Evolutionary conservation across 352 stramenopile genomes (phyloP), one percentile per base, ranked within the genome.

Genomic region (Globisporangium megalacanthum): DNA sequence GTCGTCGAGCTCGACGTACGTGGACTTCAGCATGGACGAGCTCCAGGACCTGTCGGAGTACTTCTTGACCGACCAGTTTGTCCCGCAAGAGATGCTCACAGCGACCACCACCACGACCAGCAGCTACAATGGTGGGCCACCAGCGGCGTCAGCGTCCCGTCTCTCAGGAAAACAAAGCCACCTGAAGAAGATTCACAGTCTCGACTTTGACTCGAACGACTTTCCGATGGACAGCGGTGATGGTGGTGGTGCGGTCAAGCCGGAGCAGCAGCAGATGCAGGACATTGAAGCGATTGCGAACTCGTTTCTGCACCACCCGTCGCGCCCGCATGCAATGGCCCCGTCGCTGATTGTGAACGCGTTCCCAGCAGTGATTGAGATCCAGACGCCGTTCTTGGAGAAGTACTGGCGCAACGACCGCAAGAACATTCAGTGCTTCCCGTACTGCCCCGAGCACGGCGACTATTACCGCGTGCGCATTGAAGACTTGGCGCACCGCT

Each of bases 361-460:
- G 3, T 82, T 79, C 39, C 77, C 73, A 2, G 73, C 84, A 1
- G 64, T 76, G 6, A 86, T 94, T 15, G 70, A 86, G 29, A 89
- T 95, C 46, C 73, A 89, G 58, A 94, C 87, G 14, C 69, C 61
- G 9, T 96, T 96, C 69, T 56, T 94, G 33, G 77, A 90, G 37
- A 96, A 96, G 61, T 96, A 96, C 59, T 96, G 86, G 80, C 84
- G 88, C 56, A 96, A 96, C 58, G 88, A 96, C 52, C 84, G 88
- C 46, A 96, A 96, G 69, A 96, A 96, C 58, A 90, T 96, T 42
- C 88, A 96, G 63, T 96, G 88, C 58, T 96, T 96, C 63, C 88
- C 88, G 15, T 92, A 88, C 54, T 96, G 88, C 39, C 86, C 84
- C 7, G 86, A 95, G 41, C 85, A 94, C 41, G 88, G 88, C 17